These are phyloP conservation scores for Pythium rishiriense DNA, from an alignment of 352 stramenopile species.

Conservation along the genomic window DNA sequence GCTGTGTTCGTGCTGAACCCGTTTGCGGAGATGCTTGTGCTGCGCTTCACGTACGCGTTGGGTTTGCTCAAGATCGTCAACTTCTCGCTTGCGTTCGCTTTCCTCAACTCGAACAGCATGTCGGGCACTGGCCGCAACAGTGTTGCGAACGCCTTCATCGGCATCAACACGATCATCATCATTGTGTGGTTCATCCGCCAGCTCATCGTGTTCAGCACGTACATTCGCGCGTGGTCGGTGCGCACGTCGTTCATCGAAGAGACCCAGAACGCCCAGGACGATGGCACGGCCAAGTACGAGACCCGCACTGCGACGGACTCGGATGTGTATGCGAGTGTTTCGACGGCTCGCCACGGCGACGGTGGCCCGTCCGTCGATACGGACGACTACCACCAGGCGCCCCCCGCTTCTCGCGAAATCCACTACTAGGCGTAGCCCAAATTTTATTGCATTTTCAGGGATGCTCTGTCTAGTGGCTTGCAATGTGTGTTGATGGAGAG, in stretches of 20 bases:
- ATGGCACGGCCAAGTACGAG: slow-evolving; percentile 21
- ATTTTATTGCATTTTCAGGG: background rate
- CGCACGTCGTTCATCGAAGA: slow-evolving; percentile 22
- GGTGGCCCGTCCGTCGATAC: background rate
- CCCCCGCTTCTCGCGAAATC: background rate
- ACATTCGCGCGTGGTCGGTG: slow-evolving; percentile 39
- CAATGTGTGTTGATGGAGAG: background rate
- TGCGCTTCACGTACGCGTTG: slow-evolving; percentile 58
- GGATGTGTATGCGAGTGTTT: slow-evolving; percentile 20
- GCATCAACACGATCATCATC: slow-evolving; percentile 44
- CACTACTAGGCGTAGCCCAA: background rate
- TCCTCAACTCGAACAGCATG: slow-evolving; percentile 43
- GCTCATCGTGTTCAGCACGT: slow-evolving; percentile 40
- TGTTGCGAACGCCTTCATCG: slow-evolving; percentile 54
- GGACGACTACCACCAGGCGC: slow-evolving; percentile 16
- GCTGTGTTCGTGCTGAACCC: slow-evolving; percentile 21
- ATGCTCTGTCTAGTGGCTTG: background rate
- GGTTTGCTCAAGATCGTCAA: slow-evolving; percentile 63
- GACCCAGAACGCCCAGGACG: background rate
- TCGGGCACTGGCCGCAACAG: slow-evolving; percentile 41
- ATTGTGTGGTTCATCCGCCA: slow-evolving; percentile 27
- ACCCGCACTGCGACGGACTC: slow-evolving; percentile 20
- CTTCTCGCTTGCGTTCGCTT: slow-evolving; percentile 55
- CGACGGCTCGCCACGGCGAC: slow-evolving; percentile 19
- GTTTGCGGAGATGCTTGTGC: slow-evolving; percentile 46